Base-by-base conservation (phyloP, 352 stramenopile species). In the Thalassiosira mediterranea region DNA sequence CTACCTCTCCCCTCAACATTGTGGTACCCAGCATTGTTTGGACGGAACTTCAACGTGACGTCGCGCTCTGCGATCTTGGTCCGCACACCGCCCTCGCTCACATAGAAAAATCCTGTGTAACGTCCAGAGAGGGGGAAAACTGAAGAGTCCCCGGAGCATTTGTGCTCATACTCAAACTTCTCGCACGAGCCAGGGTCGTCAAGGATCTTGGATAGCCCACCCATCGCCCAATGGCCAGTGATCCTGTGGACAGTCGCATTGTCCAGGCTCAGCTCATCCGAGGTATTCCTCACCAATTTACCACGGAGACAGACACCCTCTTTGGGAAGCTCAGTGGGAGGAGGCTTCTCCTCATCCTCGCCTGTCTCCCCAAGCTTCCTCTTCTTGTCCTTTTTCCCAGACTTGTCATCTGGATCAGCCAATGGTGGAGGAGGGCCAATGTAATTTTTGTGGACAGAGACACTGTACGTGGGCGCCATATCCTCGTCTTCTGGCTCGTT, bases 111-210 rank as follows among this genome's bases (percentile, higher is more conserved):
- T 19, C 86, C 86, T 70, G 60, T 83, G 68, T 90, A 93, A 29
- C 75, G 52, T 21, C 87, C 84, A 8, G 84, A 91, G 8, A 93
- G 52, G 21, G 87, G 84, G 46, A 88, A 91, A 15, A 70, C 71
- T 49, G 59, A 79, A 11, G 54, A 75, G n/a, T 79, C 66, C 3
- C 65, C 61, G 1, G 72, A 80, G 42, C 69, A 87, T 51, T 88
- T 90, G 62, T 93, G 83, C 54, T 91, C 80, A 58, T 90, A 91
- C 42, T 93, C 85, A 56, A 93, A 93, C 58, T 71, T 68, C 56
- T 87, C 86, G 57, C 73, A 89, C 19, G 85, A 86, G 42, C 87
- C 54, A 8, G 84, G 82, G 42, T 91, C 82, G 0, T 73, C 70
- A 2, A 84, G 42, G 51, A 92, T 83, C n/a, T 79, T 25, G 68